Evolutionary conservation across 2,329 filamentous ascomycete genomes (phyloP).

Genomic region (Diplodia sapinea): DNA sequence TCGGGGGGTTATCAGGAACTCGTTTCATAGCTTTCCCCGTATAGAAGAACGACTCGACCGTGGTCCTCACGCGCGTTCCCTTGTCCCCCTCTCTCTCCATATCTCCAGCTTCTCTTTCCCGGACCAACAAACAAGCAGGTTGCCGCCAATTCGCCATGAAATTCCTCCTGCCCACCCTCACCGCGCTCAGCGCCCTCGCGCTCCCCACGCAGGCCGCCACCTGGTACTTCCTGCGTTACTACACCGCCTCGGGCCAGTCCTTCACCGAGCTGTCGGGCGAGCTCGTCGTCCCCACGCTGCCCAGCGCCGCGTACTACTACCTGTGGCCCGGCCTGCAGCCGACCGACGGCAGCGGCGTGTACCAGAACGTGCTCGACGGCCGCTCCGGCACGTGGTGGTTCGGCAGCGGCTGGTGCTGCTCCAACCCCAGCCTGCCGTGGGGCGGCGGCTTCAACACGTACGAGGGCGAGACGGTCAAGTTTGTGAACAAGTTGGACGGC

Average conservation of each 20-base stretch:
- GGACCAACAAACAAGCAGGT: slow-evolving; percentile 4
- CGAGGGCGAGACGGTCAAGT: slow-evolving; percentile 44
- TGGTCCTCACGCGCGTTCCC: not conserved
- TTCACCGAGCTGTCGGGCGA: slow-evolving; percentile 35
- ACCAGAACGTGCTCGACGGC: slow-evolving; percentile 52
- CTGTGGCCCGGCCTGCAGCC: slow-evolving; percentile 53
- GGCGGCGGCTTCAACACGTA: slow-evolving; percentile 49
- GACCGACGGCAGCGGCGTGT: slow-evolving; percentile 50
- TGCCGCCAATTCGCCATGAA: slow-evolving; percentile 1
- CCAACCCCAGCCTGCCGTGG: slow-evolving; percentile 49
- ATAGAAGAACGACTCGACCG: not conserved
- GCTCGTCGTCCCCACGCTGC: slow-evolving; percentile 34
- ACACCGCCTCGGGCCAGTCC: slow-evolving; percentile 32
- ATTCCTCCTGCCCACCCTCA: slow-evolving; percentile 18
- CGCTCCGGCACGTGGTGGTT: slow-evolving; percentile 52
- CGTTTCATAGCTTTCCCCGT: not conserved
- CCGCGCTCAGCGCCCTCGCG: slow-evolving; percentile 9
- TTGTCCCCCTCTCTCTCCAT: slow-evolving; percentile 18
- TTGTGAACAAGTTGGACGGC: slow-evolving; percentile 38
- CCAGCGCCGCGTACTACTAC: slow-evolving; percentile 47
- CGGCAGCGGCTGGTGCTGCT: slow-evolving; percentile 51
- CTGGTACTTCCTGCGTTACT: slow-evolving; percentile 36
- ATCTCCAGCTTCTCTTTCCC: slow-evolving; percentile 19
- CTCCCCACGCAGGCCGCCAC: slow-evolving; percentile 29
- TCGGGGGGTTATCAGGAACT: not conserved